These are phyloP conservation scores for Carex myosuroides DNA, from an alignment of 176 grass and related monocot species.

Conservation along the genomic window DNA sequence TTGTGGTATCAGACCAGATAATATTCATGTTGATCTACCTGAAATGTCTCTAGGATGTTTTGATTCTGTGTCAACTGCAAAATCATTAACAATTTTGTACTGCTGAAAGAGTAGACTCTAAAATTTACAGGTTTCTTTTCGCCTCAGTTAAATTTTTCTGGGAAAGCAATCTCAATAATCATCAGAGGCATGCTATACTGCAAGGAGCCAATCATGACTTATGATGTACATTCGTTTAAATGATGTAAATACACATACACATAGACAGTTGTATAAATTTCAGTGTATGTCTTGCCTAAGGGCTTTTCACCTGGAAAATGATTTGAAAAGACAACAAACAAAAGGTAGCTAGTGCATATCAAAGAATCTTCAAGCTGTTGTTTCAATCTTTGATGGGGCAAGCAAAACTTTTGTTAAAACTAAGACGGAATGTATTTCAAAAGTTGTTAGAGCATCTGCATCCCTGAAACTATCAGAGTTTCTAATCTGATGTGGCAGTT, in stretches of 20 bases:
- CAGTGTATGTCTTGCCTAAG: neutral
- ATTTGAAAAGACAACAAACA: neutral
- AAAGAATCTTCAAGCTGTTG: neutral
- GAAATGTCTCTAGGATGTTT: too few relatives aligned
- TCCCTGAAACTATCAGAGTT: too few relatives aligned
- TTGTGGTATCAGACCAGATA: too few relatives aligned
- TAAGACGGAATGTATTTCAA: neutral
- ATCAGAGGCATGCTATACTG: neutral
- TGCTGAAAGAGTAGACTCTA: neutral
- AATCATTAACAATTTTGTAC: neutral
- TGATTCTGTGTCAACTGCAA: too few relatives aligned
- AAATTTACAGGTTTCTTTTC: neutral
- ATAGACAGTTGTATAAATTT: neutral
- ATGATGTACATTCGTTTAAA: neutral
- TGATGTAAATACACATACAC: constrained; percentile 6
- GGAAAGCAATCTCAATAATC: neutral
- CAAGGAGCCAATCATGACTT: neutral
- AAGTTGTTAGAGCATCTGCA: too few relatives aligned
- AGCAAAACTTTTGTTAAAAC: neutral
- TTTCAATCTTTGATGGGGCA: neutral
- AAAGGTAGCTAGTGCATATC: neutral
- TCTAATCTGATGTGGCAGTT: too few relatives aligned
- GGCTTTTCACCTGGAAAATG: neutral
- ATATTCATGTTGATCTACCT: neutral
- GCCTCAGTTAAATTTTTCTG: neutral